Evolutionary conservation across 2,329 filamentous ascomycete genomes (phyloP).

Genomic region (Epichloe scottii): DNA sequence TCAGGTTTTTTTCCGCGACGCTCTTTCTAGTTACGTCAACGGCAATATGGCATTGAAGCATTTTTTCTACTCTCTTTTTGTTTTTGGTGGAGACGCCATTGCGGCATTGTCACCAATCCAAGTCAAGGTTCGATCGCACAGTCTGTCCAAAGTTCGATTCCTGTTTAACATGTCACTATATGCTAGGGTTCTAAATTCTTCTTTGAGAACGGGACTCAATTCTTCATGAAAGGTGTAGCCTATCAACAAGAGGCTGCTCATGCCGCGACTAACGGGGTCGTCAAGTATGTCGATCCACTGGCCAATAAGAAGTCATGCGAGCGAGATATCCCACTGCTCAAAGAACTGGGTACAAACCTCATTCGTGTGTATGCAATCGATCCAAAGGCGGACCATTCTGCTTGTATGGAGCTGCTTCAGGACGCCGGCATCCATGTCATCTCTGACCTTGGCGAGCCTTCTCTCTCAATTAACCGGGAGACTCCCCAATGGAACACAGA

Average conservation of each 20-base stretch:
- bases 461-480: constrained; percentile 73
- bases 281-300: constrained; percentile 70
- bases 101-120: too few relatives aligned
- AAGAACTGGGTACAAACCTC: constrained; percentile 72
- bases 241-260: constrained; percentile 70
- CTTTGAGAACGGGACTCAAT: constrained; percentile 57
- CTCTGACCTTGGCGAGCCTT: constrained; percentile 76
- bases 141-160: too few relatives aligned
- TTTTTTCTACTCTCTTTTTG: too few relatives aligned
- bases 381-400: constrained; percentile 61
- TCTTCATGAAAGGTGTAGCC: constrained; percentile 83
- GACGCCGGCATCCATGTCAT: constrained; percentile 90
- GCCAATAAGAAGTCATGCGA: constrained; percentile 58
- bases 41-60: too few relatives aligned
- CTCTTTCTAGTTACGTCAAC: too few relatives aligned
- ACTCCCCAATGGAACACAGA: constrained; percentile 65
- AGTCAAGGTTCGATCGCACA: too few relatives aligned
- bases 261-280: constrained; percentile 32
- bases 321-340: constrained; percentile 74
- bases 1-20: too few relatives aligned
- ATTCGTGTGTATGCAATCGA: constrained; percentile 94
- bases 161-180: too few relatives aligned
- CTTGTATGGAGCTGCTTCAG: constrained; percentile 73
- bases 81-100: too few relatives aligned
- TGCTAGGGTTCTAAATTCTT: constrained; percentile 71